phyloP scores from a whole-genome alignment of 2,329 filamentous ascomycete genomes.

The Blastomyces percursus region DNA sequence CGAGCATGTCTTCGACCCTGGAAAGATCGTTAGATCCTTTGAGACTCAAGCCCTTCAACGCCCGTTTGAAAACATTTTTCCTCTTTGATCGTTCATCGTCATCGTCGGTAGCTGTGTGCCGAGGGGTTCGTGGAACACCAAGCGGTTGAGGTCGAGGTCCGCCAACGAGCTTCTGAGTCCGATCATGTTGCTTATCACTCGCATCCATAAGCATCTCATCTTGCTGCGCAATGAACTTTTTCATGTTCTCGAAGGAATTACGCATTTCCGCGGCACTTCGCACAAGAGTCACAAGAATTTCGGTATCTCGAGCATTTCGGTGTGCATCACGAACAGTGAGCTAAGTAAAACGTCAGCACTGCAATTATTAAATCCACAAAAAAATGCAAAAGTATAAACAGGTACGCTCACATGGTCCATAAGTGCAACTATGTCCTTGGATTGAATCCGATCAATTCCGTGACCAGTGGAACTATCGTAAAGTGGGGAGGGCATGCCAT shows the following conservation, averaged over 20 bases:
- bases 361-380: not conserved
- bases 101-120: constrained; percentile 38
- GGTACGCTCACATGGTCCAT: constrained; percentile 73
- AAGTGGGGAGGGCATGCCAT: constrained; percentile 78
- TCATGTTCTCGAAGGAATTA: constrained; percentile 90
- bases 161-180: constrained; percentile 69
- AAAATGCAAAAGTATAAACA: constrained; percentile 12
- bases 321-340: constrained; percentile 95
- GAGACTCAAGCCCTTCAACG: constrained; percentile 78
- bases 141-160: constrained; percentile 76
- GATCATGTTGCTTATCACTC: constrained; percentile 78
- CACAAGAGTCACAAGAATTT: constrained; percentile 89
- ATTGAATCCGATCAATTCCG: constrained; percentile 84
- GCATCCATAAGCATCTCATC: constrained; percentile 80
- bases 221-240: constrained; percentile 78
- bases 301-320: constrained; percentile 88
- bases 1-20: constrained; percentile 83
- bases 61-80: constrained; percentile 85
- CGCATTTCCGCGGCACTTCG: constrained; percentile 94
- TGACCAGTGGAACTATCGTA: constrained; percentile 83
- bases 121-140: constrained; percentile 48
- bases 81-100: constrained; percentile 64
- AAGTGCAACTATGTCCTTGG: constrained; percentile 88
- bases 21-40: constrained; percentile 80
- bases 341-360: constrained; percentile 32